These are phyloP conservation scores for Tremella fuciformis DNA, from an alignment of 768 basidiomycete species.

Conservation along the genomic window DNA sequence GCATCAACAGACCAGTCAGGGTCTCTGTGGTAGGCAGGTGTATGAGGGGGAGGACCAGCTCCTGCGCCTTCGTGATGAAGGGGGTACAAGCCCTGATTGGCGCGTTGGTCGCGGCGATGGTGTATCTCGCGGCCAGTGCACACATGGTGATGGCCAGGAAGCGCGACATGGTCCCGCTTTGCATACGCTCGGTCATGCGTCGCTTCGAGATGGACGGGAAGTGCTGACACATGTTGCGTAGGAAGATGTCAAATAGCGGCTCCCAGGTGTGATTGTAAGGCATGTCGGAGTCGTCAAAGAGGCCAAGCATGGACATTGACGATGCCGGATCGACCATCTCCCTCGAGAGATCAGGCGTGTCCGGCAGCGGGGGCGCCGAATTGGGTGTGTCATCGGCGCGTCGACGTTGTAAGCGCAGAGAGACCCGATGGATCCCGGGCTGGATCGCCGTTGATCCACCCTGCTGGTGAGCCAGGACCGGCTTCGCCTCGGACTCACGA, in stretches of 20 bases:
- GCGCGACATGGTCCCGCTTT: slow-evolving; percentile 38
- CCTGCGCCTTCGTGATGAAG: slow-evolving; percentile 45
- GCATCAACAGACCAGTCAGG: slow-evolving; percentile 32
- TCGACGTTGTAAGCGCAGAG: slow-evolving; percentile 37
- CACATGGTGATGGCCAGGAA: slow-evolving; percentile 41
- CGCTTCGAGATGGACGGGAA: slow-evolving; percentile 31
- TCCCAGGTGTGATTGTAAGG: slow-evolving; percentile 30
- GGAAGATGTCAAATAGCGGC: slow-evolving; percentile 42
- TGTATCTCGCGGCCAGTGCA: slow-evolving; percentile 34
- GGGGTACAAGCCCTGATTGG: slow-evolving; percentile 32
- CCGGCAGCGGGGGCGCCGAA: no score
- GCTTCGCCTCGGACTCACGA: slow-evolving; percentile 22
- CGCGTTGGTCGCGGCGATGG: background rate
- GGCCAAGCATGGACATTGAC: no score
- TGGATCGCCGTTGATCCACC: slow-evolving; percentile 26
- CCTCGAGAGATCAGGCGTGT: no score
- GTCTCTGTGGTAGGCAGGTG: slow-evolving; percentile 45
- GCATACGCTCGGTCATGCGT: slow-evolving; percentile 32
- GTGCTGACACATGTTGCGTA: slow-evolving; percentile 32
- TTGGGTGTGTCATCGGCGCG: background rate
- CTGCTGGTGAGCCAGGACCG: slow-evolving; percentile 11
- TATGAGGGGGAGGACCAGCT: slow-evolving; percentile 36
- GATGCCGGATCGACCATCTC: no score
- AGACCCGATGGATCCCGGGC: slow-evolving; percentile 47
- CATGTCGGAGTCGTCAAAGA: slow-evolving; percentile 35